Evolutionary conservation across 768 basidiomycete species (phyloP), one percentile per base, ranked within the genome.

Genomic region (Phanerodontia chrysosporium): DNA sequence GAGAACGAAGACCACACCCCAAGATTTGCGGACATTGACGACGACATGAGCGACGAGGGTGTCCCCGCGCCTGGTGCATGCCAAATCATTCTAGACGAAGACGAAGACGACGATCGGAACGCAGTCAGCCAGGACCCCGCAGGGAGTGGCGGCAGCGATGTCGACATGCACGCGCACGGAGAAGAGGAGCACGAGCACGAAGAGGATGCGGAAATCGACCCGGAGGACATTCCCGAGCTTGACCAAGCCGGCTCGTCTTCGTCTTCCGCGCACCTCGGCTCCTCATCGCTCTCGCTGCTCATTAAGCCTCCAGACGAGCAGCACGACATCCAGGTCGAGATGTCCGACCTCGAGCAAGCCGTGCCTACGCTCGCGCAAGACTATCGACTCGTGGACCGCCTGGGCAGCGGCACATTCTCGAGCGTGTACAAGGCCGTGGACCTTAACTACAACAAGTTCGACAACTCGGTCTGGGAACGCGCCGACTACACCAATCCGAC

Each of bases 391-490:
- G 71, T 98, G 35, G 96, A 98, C 74, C 83, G 95, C 0, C 82
- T 99, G 0, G 97, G 97, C 14, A 98, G 95, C 55, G 96, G 96
- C 16, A 99, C 96, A 1, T 99, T 99, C 75, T 98, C 96, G 0
- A 95, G 95, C 10, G 97, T 99, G n/a, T 99, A 98, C 81, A 97
- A 98, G 67, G 97, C 95, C 0, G 72, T 95, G 62, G 97, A 99
- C 71, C 66, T 89, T 16, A 74, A 80, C 58, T 83, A 89, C 66
- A 83, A 92, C 64, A 74, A 80, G 51, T 92, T 85, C 86, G 81
- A 90, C 70, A 92, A 93, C 65, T 64, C 71, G 4, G 77, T 83
- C 13, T 93, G 91, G 91, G 83, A 83, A 30, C 87, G 87, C 0
- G 71, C 16, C 16, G 32, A 28, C 28, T 21, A 16, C 16, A 16